phyloP scores from a whole-genome alignment of 345 rosid genomes.

The Ricinus communis region DNA sequence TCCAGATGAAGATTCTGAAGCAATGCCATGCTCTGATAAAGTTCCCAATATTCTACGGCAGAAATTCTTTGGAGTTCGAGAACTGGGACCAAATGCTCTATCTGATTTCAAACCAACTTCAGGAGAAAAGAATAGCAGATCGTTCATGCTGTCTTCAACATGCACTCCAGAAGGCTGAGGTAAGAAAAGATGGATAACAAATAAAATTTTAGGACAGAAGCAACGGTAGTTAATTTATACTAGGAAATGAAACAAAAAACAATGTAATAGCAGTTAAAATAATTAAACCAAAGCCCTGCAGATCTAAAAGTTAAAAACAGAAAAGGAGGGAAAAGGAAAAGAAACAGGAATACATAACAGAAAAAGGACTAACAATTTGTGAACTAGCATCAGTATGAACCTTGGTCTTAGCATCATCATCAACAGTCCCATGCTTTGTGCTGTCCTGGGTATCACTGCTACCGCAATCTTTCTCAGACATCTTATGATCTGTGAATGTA shows the following conservation, averaged over 20 bases:
- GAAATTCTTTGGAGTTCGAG: slow-evolving; percentile 53
- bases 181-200: not conserved
- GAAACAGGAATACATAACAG: not conserved
- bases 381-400: slow-evolving; percentile 28
- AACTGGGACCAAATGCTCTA: slow-evolving; percentile 35
- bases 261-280: not conserved
- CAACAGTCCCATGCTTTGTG: slow-evolving; percentile 28
- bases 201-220: slow-evolving; percentile 4
- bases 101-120: slow-evolving; percentile 42
- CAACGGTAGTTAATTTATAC: not conserved
- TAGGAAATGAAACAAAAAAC: not conserved
- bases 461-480: slow-evolving; percentile 28
- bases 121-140: slow-evolving; percentile 55
- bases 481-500: slow-evolving; percentile 24
- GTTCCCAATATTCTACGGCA: slow-evolving; percentile 39
- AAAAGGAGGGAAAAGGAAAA: not conserved
- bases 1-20: slow-evolving; percentile 46
- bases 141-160: slow-evolving; percentile 52
- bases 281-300: not conserved
- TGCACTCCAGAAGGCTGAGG: slow-evolving; percentile 49
- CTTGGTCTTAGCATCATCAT: slow-evolving; percentile 32
- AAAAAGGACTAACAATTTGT: slow-evolving; percentile 40
- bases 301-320: not conserved
- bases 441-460: slow-evolving; percentile 30
- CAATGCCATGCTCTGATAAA: slow-evolving; percentile 38